Base-by-base conservation (phyloP, 495 filamentous ascomycete species). In the Neurospora sp. region DNA sequence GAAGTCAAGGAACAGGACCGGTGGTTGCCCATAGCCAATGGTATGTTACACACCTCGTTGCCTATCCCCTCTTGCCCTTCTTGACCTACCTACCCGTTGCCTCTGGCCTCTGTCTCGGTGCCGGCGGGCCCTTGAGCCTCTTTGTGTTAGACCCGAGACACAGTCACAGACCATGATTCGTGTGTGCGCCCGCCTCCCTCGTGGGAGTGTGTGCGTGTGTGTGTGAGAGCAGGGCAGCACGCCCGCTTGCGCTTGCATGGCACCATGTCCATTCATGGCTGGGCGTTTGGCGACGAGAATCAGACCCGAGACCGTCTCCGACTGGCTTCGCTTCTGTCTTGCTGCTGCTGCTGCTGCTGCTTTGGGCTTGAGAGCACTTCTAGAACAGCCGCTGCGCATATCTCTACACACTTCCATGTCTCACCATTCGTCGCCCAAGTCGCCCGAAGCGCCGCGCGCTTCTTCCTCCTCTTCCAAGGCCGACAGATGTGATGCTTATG, bases 21-120 rank as follows among this genome's bases (percentile, higher is more conserved):
- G 87, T 99, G 96, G 96, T 90, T 99, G 83, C 96, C 96, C 84
- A 99, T 99, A 90, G 96, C 96, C 86, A 99, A 99, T 94, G 96
- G 96, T 99, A 89, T 73, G 78, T 82, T 77, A 73, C 83, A 79
- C 86, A 83, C 87, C 88, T 88, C 87, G 85, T 84, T 82, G 53
- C 53, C 53, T 35, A 59, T 59, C 47, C 47, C 20, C 47, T 65
- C 53, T 35, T 65, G 53, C 53, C 53, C 53, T 65, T 65, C 53
- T 65, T 65, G 53, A 65, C 27, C 53, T 45, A 44, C 71, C 35
- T 69, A 65, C 27, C 44, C 41, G 68, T 40, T 77, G 71, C 73
- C 74, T 72, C 70, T 69, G 69, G 73, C 86, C 81, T 83, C 83
- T 84, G 83, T 35, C 53, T 65, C 53, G 53, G 53, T 65, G 53